Evolutionary conservation across 176 grass and related monocot genomes (phyloP).

Genomic region (Tillandsia fasciculata): DNA sequence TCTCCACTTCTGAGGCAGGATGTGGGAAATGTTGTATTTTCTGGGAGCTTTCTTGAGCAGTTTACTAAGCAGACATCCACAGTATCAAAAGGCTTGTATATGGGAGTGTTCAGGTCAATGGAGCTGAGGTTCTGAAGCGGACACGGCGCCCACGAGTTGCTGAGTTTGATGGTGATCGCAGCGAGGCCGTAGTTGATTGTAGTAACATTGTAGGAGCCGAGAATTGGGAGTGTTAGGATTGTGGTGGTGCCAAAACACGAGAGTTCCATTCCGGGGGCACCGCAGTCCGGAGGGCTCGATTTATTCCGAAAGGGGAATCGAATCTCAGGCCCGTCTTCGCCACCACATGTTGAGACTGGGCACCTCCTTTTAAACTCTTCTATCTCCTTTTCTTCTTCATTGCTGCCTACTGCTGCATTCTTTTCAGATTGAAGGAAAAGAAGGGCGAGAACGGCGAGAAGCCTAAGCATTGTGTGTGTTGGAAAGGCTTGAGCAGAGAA

Average conservation of each 20-base stretch:
- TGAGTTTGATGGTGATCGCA: slow-evolving; percentile 10
- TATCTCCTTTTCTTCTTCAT: too few species aligned
- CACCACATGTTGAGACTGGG: slow-evolving; percentile 12
- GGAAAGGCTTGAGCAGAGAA: not conserved
- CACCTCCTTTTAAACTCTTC: slow-evolving; percentile 26
- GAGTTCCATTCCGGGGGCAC: slow-evolving; percentile 31
- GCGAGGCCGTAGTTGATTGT: slow-evolving; percentile 16
- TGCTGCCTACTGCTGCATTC: too few species aligned
- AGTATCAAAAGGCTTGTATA: too few species aligned
- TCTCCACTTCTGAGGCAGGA: too few species aligned
- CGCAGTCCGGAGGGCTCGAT: slow-evolving; percentile 4
- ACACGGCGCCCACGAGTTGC: too few species aligned
- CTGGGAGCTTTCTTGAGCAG: too few species aligned
- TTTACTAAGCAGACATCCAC: too few species aligned
- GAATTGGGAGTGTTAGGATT: slow-evolving; percentile 23
- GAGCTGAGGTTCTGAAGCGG: too few species aligned
- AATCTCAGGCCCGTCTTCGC: slow-evolving; percentile 29
- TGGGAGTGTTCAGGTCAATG: too few species aligned
- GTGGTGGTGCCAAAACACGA: slow-evolving; percentile 34
- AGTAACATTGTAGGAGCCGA: slow-evolving; percentile 28
- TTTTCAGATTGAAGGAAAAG: slow-evolving; percentile 12
- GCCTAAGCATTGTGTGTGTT: not conserved
- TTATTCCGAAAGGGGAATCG: slow-evolving; percentile 27
- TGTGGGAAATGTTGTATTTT: too few species aligned
- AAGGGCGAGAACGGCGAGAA: not conserved